Base-by-base conservation (phyloP, 805 yeast species). In the Hanseniaspora lindneri region DNA sequence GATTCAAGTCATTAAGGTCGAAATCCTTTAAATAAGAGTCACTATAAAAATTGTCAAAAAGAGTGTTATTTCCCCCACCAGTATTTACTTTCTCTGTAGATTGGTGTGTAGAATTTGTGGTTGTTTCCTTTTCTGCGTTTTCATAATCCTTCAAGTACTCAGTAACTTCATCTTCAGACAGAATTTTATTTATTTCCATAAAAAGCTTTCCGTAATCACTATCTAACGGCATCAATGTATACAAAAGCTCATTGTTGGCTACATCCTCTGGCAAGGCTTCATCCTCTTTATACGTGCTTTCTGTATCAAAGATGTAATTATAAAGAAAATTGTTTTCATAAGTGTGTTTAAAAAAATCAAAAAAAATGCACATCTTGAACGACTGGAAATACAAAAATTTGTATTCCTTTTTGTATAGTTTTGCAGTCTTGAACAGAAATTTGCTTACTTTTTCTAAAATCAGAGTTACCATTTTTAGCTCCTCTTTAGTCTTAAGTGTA, bases 321-420 rank as follows among this genome's bases (percentile, higher is more conserved):
- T 28, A 48, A 14, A 48, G 24, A 10, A 32, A 24, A 7, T 24
- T 40, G 11, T 29, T 33, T 11, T 35, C 20, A 8, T 17, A 33
- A 7, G 30, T 23, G 16, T 41, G 39, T n/a, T 24, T 34, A 34
- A 48, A 33, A 24, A 39, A 48, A 35, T 48, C 51, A 29, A 48
- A 41, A 25, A 41, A 48, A 19, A 48, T 14, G 25, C 39, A 41
- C n/a, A 36, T 16, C 24, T 48, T 48, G 42, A 48, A 48, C 7
- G 42, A 48, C 23, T 48, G 44, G 25, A 33, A 41, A 27, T 37
- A 33, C 13, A 19, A 17, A 21, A 41, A 48, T 25, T 44, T 48
- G 20, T 17, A 41, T 17, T 35, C 10, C 14, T 19, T 29, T 8
- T 41, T 34, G 17, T 23, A 41, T 6, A 21, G 30, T 23, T 28